Evolutionary conservation across 1,139 yeast genomes (phyloP), one percentile per base, ranked within the genome.

Genomic region (Saccharomyces pastorianus): DNA sequence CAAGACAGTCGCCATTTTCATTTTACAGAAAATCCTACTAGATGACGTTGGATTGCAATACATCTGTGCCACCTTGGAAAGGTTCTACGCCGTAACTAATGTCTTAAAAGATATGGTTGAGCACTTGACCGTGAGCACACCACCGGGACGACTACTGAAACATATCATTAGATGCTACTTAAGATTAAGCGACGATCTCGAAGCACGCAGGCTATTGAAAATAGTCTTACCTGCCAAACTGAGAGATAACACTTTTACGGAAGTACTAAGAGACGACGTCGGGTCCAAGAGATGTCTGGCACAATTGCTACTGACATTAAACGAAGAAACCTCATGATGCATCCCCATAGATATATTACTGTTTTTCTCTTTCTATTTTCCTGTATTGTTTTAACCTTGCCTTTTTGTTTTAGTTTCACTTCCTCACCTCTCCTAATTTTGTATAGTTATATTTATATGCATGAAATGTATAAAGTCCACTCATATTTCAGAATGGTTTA

Each of bases 151-250:
- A 62, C 76, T 93, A 54, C 77, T 93, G 59, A 91, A 93, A 69
- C 99, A 93, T 68, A 96, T 93, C 48, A 95, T 93, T 26, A 80
- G 97, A 67, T 93, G 99, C 70, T 93, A 93, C 68, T 77, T 91
- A 74, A 80, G 99, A 58, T 77, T 93, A 51, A 84, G 95, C 48
- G 99, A 93, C 69, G 93, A 93, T 65, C 76, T 83, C 28, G 95
- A 95, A 60, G 98, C 98, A 1, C 78, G 97, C 64, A 87, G 88
- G 61, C 93, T 96, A 0, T 78, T 93, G 61, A 85, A 88, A 49
- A 85, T 83, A 57, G 85, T 89, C 34, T 74, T 93, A 53, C 99
- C 99, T 3, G 61, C 58, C 48, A 68, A 65, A 41, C 76, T 93
- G 64, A 81, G 89, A 59, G 96, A 90, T 70, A 95, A 93, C n/a